These are phyloP conservation scores for Oemleria cerasiformis DNA, from an alignment of 306 rosid genomes.

Conservation along the genomic window DNA sequence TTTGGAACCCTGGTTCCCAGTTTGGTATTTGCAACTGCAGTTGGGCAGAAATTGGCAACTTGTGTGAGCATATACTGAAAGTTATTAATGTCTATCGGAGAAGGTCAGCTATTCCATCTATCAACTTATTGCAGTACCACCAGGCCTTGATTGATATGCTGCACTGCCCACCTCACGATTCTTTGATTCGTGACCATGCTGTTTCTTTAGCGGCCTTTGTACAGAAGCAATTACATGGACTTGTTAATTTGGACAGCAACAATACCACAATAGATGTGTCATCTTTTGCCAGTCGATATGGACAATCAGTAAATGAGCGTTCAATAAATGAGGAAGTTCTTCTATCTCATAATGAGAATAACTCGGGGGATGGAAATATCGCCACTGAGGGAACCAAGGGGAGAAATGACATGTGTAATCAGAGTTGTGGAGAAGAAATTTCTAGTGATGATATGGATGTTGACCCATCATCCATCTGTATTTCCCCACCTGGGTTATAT, in stretches of 20 bases:
- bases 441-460: slow-evolving; percentile 52
- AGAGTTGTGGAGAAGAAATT: slow-evolving; percentile 37
- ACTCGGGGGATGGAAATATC: slow-evolving; percentile 25
- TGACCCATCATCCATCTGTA: slow-evolving; percentile 49
- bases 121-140: slow-evolving; percentile 65
- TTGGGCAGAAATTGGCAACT: slow-evolving; percentile 80
- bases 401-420: slow-evolving; percentile 26
- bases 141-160: slow-evolving; percentile 55
- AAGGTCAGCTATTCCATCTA: slow-evolving; percentile 46
- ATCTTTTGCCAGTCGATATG: slow-evolving; percentile 21
- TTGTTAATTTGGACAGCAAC: slow-evolving; percentile 39
- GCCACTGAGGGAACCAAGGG: slow-evolving; percentile 18
- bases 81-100: slow-evolving; percentile 46
- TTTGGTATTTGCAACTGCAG: slow-evolving; percentile 68
- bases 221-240: slow-evolving; percentile 53
- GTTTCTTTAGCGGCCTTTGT: slow-evolving; percentile 70
- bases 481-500: slow-evolving; percentile 49
- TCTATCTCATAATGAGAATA: slow-evolving; percentile 24
- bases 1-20: slow-evolving; percentile 74
- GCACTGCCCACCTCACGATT: slow-evolving; percentile 77
- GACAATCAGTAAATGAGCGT: slow-evolving; percentile 15
- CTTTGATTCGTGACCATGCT: slow-evolving; percentile 76
- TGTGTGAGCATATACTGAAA: slow-evolving; percentile 78
- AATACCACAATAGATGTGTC: slow-evolving; percentile 27
- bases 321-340: background rate